Base-by-base conservation (phyloP, 163 green algal species). In the Scenedesmus sp. region DNA sequence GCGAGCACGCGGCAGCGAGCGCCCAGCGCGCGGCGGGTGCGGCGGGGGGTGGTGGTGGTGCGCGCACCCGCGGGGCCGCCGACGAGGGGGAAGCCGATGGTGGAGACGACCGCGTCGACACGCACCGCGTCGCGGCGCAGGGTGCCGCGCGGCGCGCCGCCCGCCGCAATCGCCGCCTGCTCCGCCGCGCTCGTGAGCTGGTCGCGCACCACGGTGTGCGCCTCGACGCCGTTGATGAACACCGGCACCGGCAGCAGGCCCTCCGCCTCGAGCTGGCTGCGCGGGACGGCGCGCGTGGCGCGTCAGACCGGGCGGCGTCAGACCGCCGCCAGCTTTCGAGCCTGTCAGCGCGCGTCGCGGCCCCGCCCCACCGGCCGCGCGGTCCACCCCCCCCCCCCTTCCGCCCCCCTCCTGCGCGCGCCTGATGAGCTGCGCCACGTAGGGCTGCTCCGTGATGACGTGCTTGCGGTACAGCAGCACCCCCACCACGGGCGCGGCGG, bases 161-260 rank as follows among this genome's bases (percentile, higher is more conserved):
- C 74, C 42, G 26, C 47, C 17, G 28, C 26, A 24, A 80, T 73
- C 28, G 17, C 62, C 2, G 78, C 60, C 78, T 95, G 87, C 87
- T 98, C 95, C 53, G 90, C 66, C 0, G 51, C 28, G 0, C 82
- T 92, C n/a, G 95, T 99, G 50, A 99, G 87, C 71, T 91, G 69
- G 78, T 99, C 95, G 0, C 93, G 83, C 60, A 98, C 96, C 60
- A 99, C 89, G 0, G 96, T 98, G 89, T 99, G 96, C 10, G 94
- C 96, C 83, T 97, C 93, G 18, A 97, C 92, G 28, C 93, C 96
- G 70, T 98, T 99, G 85, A 99, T 99, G 90, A 99, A 99, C 33
- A 98, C 92, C 45, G 96, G 96, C n/a, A 99, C 74, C 26, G 74
- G 74, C 1, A 77, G 64, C 36, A 77, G 22, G 13, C 69, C 69